A percentile compares a stretch with the other conserved stretches of the same genome.
Conservation (phyloP, 2,329 filamentous ascomycete genomes). For the Fusarium clavum region DNA sequence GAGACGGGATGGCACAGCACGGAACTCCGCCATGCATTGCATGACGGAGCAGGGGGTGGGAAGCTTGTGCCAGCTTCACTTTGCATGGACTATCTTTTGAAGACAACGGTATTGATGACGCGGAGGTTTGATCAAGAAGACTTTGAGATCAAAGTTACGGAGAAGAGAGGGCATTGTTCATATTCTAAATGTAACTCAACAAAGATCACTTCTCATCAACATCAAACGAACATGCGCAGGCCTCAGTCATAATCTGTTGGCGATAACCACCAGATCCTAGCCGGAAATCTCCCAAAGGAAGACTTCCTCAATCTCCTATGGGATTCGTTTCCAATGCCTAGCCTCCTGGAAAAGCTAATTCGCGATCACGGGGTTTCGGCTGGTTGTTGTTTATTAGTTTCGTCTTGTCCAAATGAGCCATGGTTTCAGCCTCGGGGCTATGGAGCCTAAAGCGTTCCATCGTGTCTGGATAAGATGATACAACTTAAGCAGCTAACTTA, state of each 20-base stretch:
- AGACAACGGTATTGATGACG: slow-evolving; percentile 25
- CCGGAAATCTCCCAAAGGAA: slow-evolving; percentile 22
- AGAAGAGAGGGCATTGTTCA: slow-evolving; percentile 6
- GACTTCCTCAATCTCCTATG: slow-evolving; percentile 13
- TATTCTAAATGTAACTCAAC: not conserved
- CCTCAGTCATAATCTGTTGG: slow-evolving; percentile 18
- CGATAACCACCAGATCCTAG: slow-evolving; percentile 28
- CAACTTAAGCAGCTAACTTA: slow-evolving; percentile 12
- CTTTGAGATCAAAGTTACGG: not conserved
- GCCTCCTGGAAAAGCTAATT: slow-evolving; percentile 2
- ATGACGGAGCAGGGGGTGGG: slow-evolving; percentile 37
- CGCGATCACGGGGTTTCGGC: slow-evolving; percentile 4
- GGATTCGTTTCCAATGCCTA: not conserved
- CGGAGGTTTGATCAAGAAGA: not conserved
- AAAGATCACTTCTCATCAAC: slow-evolving; percentile 33
- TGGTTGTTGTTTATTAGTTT: slow-evolving; percentile 28
- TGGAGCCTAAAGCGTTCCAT: slow-evolving; percentile 33
- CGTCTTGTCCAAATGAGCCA: slow-evolving; percentile 42
- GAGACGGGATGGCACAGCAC: slow-evolving; percentile 37
- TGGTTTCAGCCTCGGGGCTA: slow-evolving; percentile 44
- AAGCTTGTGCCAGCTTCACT: slow-evolving; percentile 45
- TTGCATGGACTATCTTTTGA: slow-evolving; percentile 9
- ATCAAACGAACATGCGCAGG: slow-evolving; percentile 36
- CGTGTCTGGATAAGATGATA: slow-evolving; percentile 18
- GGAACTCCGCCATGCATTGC: slow-evolving; percentile 37